Conservation (phyloP, 768 basidiomycete genomes). For the Paxillus ammoniavirescens region DNA sequence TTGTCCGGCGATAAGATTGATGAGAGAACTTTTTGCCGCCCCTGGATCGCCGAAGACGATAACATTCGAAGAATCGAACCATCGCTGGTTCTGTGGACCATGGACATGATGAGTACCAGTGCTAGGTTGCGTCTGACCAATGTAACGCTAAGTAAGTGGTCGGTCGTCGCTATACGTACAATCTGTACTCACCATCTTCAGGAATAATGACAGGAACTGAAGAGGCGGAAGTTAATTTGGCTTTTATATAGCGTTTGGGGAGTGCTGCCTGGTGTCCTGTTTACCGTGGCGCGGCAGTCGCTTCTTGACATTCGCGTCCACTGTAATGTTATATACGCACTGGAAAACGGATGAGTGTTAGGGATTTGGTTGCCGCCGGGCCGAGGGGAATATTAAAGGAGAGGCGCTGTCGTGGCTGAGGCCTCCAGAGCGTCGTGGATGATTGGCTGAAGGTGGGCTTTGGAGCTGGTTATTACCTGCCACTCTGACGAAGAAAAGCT, state of each 20-base stretch:
- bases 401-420: not conserved
- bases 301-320: not conserved
- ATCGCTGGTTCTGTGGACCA: not conserved
- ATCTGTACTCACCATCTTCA: not conserved
- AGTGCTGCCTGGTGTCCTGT: not conserved
- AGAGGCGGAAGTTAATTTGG: too few species aligned
- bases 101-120: not conserved
- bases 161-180: not conserved
- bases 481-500: not conserved
- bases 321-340: not conserved
- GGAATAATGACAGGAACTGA: not conserved
- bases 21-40: slow-evolving; percentile 32
- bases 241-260: not conserved
- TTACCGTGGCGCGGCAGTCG: not conserved
- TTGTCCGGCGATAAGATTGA: slow-evolving; percentile 30
- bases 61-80: slow-evolving; percentile 16
- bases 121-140: too few species aligned
- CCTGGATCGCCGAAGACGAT: slow-evolving; percentile 10
- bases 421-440: not conserved
- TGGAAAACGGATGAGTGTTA: not conserved
- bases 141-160: too few species aligned
- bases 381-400: not conserved
- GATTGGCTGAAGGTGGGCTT: not conserved
- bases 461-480: not conserved
- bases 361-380: not conserved